Base-by-base conservation (phyloP, 1,284 basidiomycete genomes). In the Cystobasidium pallidum region DNA sequence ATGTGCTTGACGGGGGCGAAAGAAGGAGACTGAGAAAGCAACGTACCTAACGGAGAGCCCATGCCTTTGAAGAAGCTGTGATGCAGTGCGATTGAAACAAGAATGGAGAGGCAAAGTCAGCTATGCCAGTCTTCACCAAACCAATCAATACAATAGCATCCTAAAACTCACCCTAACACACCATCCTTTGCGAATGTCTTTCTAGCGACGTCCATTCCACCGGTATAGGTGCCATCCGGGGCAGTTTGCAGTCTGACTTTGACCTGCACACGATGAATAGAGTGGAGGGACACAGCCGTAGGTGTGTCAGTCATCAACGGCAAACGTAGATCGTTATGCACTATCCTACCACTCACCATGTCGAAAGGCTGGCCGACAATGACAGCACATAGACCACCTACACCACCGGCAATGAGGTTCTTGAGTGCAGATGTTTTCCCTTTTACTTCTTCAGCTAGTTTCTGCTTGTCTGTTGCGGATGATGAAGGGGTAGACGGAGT, bases 51-150 rank as follows among this genome's bases (percentile, higher is more conserved):
- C 63, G 96, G 96, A 30, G 96, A 95, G 2, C 95, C 90, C 83
- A 99, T 94, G 45, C 95, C 95, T 76, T 95, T 91, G 82, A 98
- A 99, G 82, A 99, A 82, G 41, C 93, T 95, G 77, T 34, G 13
- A 74, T 45, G 21, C 51, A 54, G 8, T 6, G 21, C 21, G 51
- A 30, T 13, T 6, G 13, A 13, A 13, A 7, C 6, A 7, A 7
- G 36, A 13, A 39, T 7, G 36, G 36, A 39, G 36, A 39, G 36
- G 13, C 36, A 13, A 39, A 39, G n/a, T n/a, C n/a, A n/a, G n/a
- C n/a, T n/a, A n/a, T n/a, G n/a, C n/a, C n/a, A n/a, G n/a, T n/a
- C n/a, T n/a, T n/a, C n/a, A n/a, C n/a, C n/a, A n/a, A n/a, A n/a
- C n/a, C n/a, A n/a, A n/a, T n/a, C n/a, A n/a, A n/a, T n/a, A n/a